Conservation (phyloP, 495 filamentous ascomycete genomes). For the Neurospora sp. region DNA sequence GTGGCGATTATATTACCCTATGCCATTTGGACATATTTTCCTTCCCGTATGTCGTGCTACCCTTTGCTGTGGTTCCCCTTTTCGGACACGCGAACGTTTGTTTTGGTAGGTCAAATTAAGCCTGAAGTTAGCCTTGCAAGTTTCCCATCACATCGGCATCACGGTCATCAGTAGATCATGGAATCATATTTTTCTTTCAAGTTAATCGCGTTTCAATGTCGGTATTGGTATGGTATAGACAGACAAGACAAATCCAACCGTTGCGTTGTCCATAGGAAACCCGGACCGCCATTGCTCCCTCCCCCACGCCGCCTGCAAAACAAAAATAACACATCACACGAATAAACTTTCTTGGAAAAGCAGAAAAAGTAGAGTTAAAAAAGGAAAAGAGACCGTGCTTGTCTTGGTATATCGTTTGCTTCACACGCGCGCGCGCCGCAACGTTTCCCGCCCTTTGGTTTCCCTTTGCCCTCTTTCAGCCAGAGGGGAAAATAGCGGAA, state of each 20-base stretch:
- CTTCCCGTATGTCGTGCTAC: background rate
- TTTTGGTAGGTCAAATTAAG: background rate
- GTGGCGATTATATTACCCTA: background rate
- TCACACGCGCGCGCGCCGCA: background rate
- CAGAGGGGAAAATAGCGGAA: background rate
- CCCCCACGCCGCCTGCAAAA: background rate
- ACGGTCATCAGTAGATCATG: background rate
- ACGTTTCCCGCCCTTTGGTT: background rate
- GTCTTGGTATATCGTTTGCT: constrained; percentile 6
- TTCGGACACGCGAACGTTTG: background rate
- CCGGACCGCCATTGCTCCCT: background rate
- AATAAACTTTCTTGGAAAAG: background rate
- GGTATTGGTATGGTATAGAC: background rate
- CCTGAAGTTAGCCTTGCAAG: background rate
- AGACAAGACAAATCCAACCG: background rate
- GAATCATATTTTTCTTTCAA: background rate
- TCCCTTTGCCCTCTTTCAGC: background rate
- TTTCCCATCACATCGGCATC: background rate
- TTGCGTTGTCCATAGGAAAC: background rate
- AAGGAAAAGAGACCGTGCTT: constrained; percentile 1
- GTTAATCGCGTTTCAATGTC: background rate
- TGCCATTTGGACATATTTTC: background rate
- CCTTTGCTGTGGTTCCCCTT: background rate
- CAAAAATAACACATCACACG: background rate
- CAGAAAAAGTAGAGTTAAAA: background rate